Base-by-base conservation (phyloP, 352 stramenopile genomes). In the Globisporangium carolinianum region DNA sequence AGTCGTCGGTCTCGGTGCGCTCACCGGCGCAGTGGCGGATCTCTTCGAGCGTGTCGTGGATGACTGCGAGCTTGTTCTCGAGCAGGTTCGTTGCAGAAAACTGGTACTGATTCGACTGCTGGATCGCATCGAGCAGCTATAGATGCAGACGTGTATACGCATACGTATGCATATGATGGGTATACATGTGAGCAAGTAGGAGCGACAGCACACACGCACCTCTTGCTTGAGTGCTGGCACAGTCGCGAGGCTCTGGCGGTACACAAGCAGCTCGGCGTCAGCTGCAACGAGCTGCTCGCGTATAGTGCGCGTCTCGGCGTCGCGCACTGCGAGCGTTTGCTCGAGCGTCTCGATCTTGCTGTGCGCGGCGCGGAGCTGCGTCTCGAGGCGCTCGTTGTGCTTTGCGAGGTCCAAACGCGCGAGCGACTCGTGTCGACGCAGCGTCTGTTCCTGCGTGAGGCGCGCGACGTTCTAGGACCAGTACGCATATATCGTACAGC, bases 41-140 rank as follows among this genome's bases (percentile, higher is more conserved):
- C 12, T 87, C 80, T 12, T 88, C 72, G 53, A 88, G 64, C 35
- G 80, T 67, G n/a, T 85, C 76, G 57, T 87, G 71, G n/a, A 88
- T 67, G 12, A 60, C 55, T 45, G 73, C 79, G 15, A 90, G 70
- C 51, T 84, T 80, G 45, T 65, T 58, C 59, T 87, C 74, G 5
- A 90, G 71, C n/a, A 76, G 49, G n/a, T 69, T 61, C 0, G 61
- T 69, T 12, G 75, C 47, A 5, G 61, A 61, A 18, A 61, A 36
- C 18, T 87, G 69, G 32, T 65, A 55, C 14, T 59, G 58, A 15
- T 62, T 65, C 1, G 65, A 66, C 41, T 71, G 61, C 55, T 87
- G 67, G 12, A 86, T 69, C 3, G 74, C 68, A 35, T 70, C 48
- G 0, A 76, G 60, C 24, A 71, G 64, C 15, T 70, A 32, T 24